Percentiles rank a stretch among this genome's conserved stretches.
These are phyloP conservation scores for Fraxinus greggii DNA, from an alignment of 305 asterid genomes.

Conservation along the genomic window DNA sequence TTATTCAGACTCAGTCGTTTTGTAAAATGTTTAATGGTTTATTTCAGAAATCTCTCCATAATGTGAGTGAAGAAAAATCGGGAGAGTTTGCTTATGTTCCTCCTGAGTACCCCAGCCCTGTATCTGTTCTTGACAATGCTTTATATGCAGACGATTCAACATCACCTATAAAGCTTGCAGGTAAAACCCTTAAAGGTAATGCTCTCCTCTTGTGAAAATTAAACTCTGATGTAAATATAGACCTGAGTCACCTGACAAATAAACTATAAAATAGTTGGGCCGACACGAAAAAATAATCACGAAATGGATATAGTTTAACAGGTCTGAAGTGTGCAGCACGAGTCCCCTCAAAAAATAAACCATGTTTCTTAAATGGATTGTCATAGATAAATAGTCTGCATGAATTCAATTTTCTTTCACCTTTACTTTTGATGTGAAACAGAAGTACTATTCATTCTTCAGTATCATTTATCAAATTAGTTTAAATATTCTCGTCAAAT, in stretches of 20 bases:
- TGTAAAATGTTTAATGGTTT: conserved; percentile 25
- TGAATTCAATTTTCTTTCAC: background rate
- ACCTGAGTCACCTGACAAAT: background rate
- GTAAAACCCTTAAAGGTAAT: conserved; percentile 55
- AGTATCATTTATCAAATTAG: background rate
- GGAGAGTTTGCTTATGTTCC: conserved; percentile 39
- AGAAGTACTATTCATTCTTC: background rate
- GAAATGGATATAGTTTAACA: background rate
- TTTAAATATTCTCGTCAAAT: background rate
- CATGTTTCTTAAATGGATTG: background rate
- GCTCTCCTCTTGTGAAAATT: conserved; percentile 9
- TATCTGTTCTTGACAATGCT: conserved; percentile 67
- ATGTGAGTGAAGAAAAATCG: conserved; percentile 43
- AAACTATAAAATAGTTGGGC: background rate
- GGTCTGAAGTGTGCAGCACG: background rate
- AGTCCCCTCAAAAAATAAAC: background rate
- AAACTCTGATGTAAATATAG: background rate
- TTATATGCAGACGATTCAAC: conserved; percentile 50
- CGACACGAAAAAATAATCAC: background rate
- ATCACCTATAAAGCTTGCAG: conserved; percentile 49
- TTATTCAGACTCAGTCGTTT: background rate
- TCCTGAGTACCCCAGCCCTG: conserved; percentile 76
- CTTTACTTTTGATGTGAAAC: background rate
- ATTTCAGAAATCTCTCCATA: conserved; percentile 43
- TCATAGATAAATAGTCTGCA: background rate